Conservation (phyloP, 129 eudicot species). For the Ambrosia artemisiifolia region DNA sequence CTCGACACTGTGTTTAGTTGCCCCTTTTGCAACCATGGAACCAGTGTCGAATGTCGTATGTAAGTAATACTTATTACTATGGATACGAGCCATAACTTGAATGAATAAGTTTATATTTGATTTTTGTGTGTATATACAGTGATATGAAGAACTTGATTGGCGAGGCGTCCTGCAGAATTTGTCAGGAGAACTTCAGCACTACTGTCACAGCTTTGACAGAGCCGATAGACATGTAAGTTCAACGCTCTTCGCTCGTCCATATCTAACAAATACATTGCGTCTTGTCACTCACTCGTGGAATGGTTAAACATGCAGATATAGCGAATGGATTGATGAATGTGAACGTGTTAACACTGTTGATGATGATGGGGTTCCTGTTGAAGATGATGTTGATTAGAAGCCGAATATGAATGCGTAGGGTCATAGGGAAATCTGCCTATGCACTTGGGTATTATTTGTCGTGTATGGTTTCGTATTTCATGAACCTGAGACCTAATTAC, state of each 20-base stretch:
- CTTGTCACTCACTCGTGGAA: neutral
- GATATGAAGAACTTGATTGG: conserved; percentile 96
- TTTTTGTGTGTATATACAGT: conserved; percentile 39
- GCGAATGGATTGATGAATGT: conserved; percentile 99
- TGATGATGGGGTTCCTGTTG: conserved; percentile 69
- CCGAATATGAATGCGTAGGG: conserved; percentile 5
- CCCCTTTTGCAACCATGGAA: conserved; percentile 92
- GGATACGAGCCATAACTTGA: neutral
- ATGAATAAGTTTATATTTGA: neutral
- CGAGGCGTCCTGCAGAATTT: conserved; percentile 79
- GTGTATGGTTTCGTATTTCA: conserved; percentile 16
- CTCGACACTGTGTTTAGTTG: conserved; percentile 94
- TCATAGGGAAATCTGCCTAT: conserved; percentile 15
- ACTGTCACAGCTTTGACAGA: conserved; percentile 88
- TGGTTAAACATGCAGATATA: conserved; percentile 53
- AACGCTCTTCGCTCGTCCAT: neutral
- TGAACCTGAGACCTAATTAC: conserved; percentile 21
- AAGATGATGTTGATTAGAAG: conserved; percentile 36
- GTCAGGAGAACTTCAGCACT: conserved; percentile 91
- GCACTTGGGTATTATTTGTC: conserved; percentile 14
- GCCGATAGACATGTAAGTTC: conserved; percentile 89
- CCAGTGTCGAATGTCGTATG: conserved; percentile 85
- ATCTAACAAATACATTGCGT: neutral
- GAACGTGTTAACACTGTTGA: conserved; percentile 78
- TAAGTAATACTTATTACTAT: neutral